Evolutionary conservation across 164 flowering plant species (phyloP), one percentile per base, ranked within the genome.

Genomic region (Pachysandra terminalis): DNA sequence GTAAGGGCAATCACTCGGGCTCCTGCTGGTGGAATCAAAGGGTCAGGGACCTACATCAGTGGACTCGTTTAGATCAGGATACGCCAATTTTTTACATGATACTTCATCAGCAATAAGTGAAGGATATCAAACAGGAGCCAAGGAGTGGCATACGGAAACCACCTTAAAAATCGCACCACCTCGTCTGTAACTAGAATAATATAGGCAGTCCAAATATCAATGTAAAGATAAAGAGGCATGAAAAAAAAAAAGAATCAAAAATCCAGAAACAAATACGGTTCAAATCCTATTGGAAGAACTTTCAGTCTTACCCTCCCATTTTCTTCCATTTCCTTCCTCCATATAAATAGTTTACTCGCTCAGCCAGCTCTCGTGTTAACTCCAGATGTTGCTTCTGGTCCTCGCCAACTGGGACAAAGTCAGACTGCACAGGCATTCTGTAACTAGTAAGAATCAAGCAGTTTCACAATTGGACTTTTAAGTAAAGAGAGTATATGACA

Each of bases 311-410:
- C 99, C 98, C 99, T 82, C 99, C 99, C 77, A 95, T 69, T 82
- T 95, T 95, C 81, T 92, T 95, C 97, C 95, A 92, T 74, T 92
- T 92, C 81, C 85, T 89, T 73, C 97, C 97, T 68, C 97, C 97
- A 81, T 81, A 95, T 79, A 90, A 75, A 75, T 83, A 63, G 75
- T 95, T 95, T 62, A 90, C 82, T 64, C 98, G 85, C 71, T 88
- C 91, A 67, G 99, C 98, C 65, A 92, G 75, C 68, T 95, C 97
- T 64, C 99, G 86, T 0, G 98, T 89, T 79, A 95, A 74, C 74
- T 95, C 99, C 60, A 95, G 70, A 79, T 92, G 99, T 78, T 92
- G 99, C 74, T 88, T 89, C 82, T 95, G 98, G 79, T 95, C 98
- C 75, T 89, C 97, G 60, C 98, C 98, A 71, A 95, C 97, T 32